A percentile compares a stretch with the other conserved stretches of the same genome.
These are phyloP conservation scores for Elsinoe ampelina DNA, from an alignment of 2,329 filamentous ascomycete species.

Conservation along the genomic window DNA sequence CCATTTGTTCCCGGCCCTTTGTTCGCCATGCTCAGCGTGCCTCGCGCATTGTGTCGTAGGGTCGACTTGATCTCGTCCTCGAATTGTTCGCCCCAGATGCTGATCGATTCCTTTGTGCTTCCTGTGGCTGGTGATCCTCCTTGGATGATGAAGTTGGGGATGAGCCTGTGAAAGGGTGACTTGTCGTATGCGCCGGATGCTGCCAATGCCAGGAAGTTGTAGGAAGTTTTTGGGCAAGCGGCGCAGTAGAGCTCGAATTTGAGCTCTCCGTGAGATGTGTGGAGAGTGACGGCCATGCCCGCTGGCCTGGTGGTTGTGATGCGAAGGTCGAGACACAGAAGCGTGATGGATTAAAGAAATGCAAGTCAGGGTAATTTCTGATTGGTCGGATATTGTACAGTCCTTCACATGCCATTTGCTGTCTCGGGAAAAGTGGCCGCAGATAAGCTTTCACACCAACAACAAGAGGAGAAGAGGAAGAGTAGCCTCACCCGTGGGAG, in stretches of 20 bases:
- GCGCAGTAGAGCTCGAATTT: slow-evolving; percentile 97
- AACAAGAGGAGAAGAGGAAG: neutral
- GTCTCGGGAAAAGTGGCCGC: neutral
- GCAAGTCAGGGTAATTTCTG: neutral
- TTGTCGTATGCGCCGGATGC: slow-evolving; percentile 66
- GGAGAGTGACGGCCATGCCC: slow-evolving; percentile 51
- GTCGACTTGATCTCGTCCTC: slow-evolving; percentile 69
- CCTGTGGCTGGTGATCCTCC: slow-evolving; percentile 50
- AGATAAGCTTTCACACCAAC: slow-evolving; percentile 1
- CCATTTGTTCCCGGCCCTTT: slow-evolving; percentile 88
- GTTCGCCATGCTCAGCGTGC: slow-evolving; percentile 93
- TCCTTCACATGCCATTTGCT: slow-evolving; percentile 4
- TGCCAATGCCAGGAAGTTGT: slow-evolving; percentile 84
- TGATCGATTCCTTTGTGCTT: slow-evolving; percentile 40
- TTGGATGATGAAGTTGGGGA: slow-evolving; percentile 73
- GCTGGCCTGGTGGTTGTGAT: slow-evolving; percentile 6
- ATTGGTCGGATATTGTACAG: slow-evolving; percentile 6
- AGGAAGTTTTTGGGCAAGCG: slow-evolving; percentile 78
- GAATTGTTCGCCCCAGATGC: slow-evolving; percentile 63
- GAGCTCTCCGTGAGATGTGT: slow-evolving; percentile 80
- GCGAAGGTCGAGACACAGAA: neutral
- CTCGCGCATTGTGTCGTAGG: slow-evolving; percentile 84
- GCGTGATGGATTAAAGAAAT: neutral
- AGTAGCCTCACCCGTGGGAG: slow-evolving; percentile 4
- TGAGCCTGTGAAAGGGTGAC: slow-evolving; percentile 71